A percentile compares a stretch with the other conserved stretches of the same genome.
Conservation (phyloP, 1,284 basidiomycete species). For the Phellopilus nigrolimitatus region DNA sequence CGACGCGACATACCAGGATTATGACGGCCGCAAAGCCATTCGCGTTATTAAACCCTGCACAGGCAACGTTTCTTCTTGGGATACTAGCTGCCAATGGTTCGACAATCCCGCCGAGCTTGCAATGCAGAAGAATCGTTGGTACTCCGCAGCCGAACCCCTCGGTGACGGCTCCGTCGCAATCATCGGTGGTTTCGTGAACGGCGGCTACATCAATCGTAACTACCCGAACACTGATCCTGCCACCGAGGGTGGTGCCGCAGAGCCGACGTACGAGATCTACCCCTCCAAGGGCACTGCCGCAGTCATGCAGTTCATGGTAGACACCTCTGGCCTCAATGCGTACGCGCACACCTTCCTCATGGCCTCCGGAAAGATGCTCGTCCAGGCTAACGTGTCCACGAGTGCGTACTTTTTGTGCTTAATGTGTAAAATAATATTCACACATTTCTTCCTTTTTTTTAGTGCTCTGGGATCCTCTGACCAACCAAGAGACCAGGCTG, state of each 20-base stretch:
- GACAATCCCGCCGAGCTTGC: slow-evolving; percentile 63
- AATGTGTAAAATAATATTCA: neutral
- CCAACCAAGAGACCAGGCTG: slow-evolving; percentile 56
- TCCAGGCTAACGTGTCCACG: slow-evolving; percentile 82
- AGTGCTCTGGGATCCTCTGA: slow-evolving; percentile 62
- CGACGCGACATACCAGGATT: slow-evolving; percentile 60
- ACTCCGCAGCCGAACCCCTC: slow-evolving; percentile 78
- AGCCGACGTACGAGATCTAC: slow-evolving; percentile 78
- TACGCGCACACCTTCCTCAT: slow-evolving; percentile 86
- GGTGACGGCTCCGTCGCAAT: slow-evolving; percentile 66
- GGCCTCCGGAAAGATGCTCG: slow-evolving; percentile 77
- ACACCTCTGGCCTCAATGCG: slow-evolving; percentile 85
- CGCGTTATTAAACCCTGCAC: slow-evolving; percentile 76
- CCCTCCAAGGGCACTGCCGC: slow-evolving; percentile 58
- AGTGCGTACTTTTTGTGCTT: slow-evolving; percentile 41
- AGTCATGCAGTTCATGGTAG: slow-evolving; percentile 73
- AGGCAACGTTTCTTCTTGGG: slow-evolving; percentile 44
- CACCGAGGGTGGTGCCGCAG: slow-evolving; percentile 60
- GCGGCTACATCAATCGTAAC: slow-evolving; percentile 87
- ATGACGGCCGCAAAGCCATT: slow-evolving; percentile 61
- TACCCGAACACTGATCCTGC: slow-evolving; percentile 62
- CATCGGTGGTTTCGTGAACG: slow-evolving; percentile 79
- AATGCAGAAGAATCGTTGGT: slow-evolving; percentile 83
- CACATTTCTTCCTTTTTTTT: slow-evolving; percentile 19
- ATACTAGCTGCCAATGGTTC: slow-evolving; percentile 67